Evolutionary conservation across 2,329 filamentous ascomycete genomes (phyloP), one percentile per base, ranked within the genome.

Genomic region (Alternaria tenuissima): DNA sequence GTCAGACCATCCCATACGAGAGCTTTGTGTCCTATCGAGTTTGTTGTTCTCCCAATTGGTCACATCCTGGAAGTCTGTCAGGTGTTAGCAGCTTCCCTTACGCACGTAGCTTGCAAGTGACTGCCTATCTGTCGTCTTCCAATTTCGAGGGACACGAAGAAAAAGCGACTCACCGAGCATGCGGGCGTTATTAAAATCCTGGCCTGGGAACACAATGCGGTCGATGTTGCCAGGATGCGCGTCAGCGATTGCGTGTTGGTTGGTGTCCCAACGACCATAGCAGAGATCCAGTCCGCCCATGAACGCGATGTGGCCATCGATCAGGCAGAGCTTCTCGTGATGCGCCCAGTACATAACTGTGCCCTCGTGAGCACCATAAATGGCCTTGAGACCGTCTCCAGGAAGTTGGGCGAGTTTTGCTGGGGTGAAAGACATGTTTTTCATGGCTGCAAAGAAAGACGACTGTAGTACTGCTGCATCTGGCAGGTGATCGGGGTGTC

Each of bases 1-100:
- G 78, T 97, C 94, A 14, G 91, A 92, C 94, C 94, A 97, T 20
- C 93, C 93, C 93, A 97, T 97, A 61, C 94, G 87, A 3, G 91
- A 92, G 78, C 85, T 91, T 72, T 88, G 87, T 11, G 88, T 89
- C 51, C 94, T 87, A 71, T 96, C 91, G 20, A 97, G 85, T 74
- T 96, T 93, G 78, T 97, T 97, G 63, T 93, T 87, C 64, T 94
- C 86, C 87, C 90, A 96, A 63, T 95, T 86, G 20, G 86, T 80
- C 22, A 94, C 91, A 69, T 91, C 87, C 48, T 90, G 85, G 77
- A 95, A 95, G 72, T 95, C 76, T 78, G 43, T 22, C 3, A 5
- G 4, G 8, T 41, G 44, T 76, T 59, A 76, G 69, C 30, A 60
- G 34, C 20, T 6, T 8, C 14, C 44, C 11, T 32, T 11, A 14